phyloP scores from a whole-genome alignment of 139 green algal species.

The Chlorella sp. region DNA sequence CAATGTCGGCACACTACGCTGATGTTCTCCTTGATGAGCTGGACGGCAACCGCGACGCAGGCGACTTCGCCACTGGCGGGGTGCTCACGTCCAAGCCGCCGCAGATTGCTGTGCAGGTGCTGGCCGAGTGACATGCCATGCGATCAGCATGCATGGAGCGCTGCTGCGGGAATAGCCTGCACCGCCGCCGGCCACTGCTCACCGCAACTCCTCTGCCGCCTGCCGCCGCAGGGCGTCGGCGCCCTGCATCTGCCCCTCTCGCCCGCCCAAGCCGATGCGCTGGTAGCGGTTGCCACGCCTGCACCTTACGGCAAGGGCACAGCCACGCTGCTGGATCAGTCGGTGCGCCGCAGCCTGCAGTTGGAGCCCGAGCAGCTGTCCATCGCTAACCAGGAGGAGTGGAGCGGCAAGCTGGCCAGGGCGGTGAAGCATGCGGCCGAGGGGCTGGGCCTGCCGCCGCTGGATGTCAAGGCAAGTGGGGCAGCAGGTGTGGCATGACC shows the following conservation, averaged over 20 bases:
- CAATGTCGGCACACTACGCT: not conserved
- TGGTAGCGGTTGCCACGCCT: not conserved
- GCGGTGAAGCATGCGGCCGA: not conserved
- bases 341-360: not conserved
- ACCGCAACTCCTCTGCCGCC: not conserved
- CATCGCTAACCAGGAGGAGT: not conserved
- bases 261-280: not conserved
- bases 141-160: not conserved
- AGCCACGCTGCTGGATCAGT: not conserved
- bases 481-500: no score
- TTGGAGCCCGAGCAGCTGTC: not conserved
- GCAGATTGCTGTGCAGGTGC: not conserved
- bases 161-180: not conserved
- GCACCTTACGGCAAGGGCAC: not conserved
- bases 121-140: not conserved
- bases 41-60: not conserved
- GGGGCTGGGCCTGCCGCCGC: not conserved
- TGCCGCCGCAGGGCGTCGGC: not conserved
- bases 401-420: not conserved
- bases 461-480: not conserved
- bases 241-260: not conserved
- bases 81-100: not conserved
- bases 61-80: not conserved
- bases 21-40: not conserved
- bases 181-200: not conserved